Base-by-base conservation (phyloP, 1,284 basidiomycete genomes). In the Malassezia globosa region DNA sequence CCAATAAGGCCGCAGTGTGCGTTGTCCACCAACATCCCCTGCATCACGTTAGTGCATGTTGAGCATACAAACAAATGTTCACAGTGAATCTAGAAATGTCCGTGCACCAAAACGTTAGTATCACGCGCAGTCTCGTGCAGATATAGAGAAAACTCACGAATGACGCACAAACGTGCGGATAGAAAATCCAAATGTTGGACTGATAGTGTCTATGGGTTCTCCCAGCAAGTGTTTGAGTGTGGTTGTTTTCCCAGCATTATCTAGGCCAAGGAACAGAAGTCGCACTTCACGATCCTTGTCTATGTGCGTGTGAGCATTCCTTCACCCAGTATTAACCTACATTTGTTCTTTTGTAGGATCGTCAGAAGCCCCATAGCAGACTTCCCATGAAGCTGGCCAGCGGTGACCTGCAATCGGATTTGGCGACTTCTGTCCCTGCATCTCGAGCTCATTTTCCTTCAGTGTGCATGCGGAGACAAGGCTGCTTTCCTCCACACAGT, bases 11-110 rank as follows among this genome's bases (percentile, higher is more conserved):
- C 94, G 79, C 36, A 97, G 80, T 0, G 88, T 92, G 45, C 83
- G 81, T 73, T 97, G 94, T 10, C 94, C 94, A 23, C 94, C 94
- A 26, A 99, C 88, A 71, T 99, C 94, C 94, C 92, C 90, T 88
- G 57, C 8, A 31, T 11, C 29, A 31, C 29, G 37, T 13, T 39
- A 41, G 25, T 18, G 4, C 29, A 18, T 6, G 22, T 13, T n/a
- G 23, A 1, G 3, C 21, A 33, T 14, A 76, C 83, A 60, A 66
- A 90, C 88, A 96, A 34, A 94, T 85, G 70, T 94, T 94, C 41
- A 95, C 76, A 1, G 86, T 90, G 71, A 87, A 94, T 57, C 87
- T 88, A n/a, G n/a, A n/a, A n/a, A n/a, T n/a, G n/a, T n/a, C n/a
- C n/a, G n/a, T n/a, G n/a, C n/a, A n/a, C n/a, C n/a, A n/a, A n/a